Evolutionary conservation across 805 yeast genomes (phyloP), one percentile per base, ranked within the genome.

Genomic region (Kurtzmaniella fragi): DNA sequence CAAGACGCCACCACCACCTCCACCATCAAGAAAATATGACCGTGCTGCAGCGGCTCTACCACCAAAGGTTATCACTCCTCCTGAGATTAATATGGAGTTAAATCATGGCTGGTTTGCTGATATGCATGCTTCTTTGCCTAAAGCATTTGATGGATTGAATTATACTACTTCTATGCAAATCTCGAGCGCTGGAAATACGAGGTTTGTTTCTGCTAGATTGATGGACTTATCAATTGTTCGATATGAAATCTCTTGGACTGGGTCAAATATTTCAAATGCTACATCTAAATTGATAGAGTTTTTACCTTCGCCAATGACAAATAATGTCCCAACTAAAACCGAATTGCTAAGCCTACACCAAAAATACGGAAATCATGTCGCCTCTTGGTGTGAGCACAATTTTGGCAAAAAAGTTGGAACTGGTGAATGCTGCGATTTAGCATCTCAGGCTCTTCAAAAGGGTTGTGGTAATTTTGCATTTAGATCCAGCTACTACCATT

Each of bases 401-500:
- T 46, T 58, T 26, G 80, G 80, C 6, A 59, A 64, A 35, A 54
- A 56, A 36, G 79, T 77, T 9, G 80, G 79, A 2, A 53, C 67
- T 30, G 83, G 83, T 5, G 82, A 77, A 47, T 77, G 83, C 46
- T 77, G 82, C 82, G 78, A 78, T 27, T 63, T 77, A 41, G 82
- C 81, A 0, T 71, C 64, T 38, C 75, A 74, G 35, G 80, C 82
- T 0, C 56, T 77, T 31, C 53, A 59, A 35, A 70, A 73, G 42
- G 77, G 78, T 0, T 76, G 82, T 50, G 82, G 82, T 0, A 73
- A 67, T 23, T 77, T 75, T 49, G 81, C 82, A 0, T 75, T 77
- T 54, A 71, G 75, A 2, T 70, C 77, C 12, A 57, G 64, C 12
- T 74, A 73, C 13, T 48, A 53, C 11, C 62, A 55, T 16, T 82